Conservation (phyloP, 805 yeast genomes). For the Wickerhamomyces strasburgensis region DNA sequence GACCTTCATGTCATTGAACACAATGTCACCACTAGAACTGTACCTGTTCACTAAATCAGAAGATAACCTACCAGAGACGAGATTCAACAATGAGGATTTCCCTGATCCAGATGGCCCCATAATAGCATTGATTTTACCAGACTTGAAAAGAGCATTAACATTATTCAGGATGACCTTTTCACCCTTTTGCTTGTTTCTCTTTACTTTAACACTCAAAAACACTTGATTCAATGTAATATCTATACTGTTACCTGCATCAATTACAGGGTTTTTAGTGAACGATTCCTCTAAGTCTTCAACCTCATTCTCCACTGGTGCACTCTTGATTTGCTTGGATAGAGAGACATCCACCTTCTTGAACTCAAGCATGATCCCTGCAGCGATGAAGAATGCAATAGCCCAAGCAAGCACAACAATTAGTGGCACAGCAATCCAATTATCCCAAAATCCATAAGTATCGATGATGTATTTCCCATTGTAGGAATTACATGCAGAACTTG, state of each 20-base stretch:
- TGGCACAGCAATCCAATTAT: constrained; percentile 64
- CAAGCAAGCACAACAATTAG: constrained; percentile 55
- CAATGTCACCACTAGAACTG: constrained; percentile 37
- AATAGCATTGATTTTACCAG: constrained; percentile 56
- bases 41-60: constrained; percentile 27
- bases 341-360: constrained; percentile 33
- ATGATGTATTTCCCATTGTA: constrained; percentile 54
- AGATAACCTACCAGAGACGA: constrained; percentile 54
- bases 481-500: constrained; percentile 34
- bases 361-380: constrained; percentile 44
- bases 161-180: constrained; percentile 19
- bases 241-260: too few relatives aligned
- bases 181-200: constrained; percentile 2
- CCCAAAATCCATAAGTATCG: constrained; percentile 52
- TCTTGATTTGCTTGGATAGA: constrained; percentile 19
- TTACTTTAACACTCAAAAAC: constrained; percentile 14
- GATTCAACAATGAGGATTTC: constrained; percentile 61
- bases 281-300: neutral
- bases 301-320: constrained; percentile 2
- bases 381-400: constrained; percentile 46
- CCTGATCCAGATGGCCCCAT: constrained; percentile 86
- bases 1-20: constrained; percentile 37
- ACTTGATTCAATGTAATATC: constrained; percentile 14
- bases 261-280: constrained; percentile 2
- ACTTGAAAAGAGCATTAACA: constrained; percentile 21